Evolutionary conservation across 306 rosid species (phyloP).

Genomic region (Quercus aquifolioides): DNA sequence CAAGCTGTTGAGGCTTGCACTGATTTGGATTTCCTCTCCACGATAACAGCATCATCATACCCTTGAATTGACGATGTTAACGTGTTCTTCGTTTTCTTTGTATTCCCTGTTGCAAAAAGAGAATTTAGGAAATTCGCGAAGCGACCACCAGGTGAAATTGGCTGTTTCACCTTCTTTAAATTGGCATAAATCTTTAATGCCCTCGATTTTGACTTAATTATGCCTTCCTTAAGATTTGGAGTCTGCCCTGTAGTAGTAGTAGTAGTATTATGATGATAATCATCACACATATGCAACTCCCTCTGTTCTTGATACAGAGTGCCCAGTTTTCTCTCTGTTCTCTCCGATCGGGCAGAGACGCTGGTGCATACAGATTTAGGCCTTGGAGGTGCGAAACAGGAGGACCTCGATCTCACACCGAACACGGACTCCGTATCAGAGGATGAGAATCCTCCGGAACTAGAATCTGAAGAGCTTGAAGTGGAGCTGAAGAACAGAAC

Average conservation of each 20-base stretch:
- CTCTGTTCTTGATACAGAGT: slow-evolving; percentile 19
- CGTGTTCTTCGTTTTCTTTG: slow-evolving; percentile 26
- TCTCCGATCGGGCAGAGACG: slow-evolving; percentile 29
- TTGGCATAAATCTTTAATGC: slow-evolving; percentile 75
- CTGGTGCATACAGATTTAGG: slow-evolving; percentile 50
- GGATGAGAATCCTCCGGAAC: slow-evolving; percentile 74
- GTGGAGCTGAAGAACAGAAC: slow-evolving; percentile 61
- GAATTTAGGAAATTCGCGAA: slow-evolving; percentile 69
- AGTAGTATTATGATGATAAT: not conserved
- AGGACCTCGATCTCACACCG: slow-evolving; percentile 31
- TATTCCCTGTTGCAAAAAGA: slow-evolving; percentile 41
- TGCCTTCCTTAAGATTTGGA: slow-evolving; percentile 14
- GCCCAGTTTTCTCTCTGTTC: slow-evolving; percentile 34
- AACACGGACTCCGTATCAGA: slow-evolving; percentile 74
- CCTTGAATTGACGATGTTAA: slow-evolving; percentile 8
- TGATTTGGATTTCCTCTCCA: slow-evolving; percentile 34
- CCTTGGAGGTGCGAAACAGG: slow-evolving; percentile 51
- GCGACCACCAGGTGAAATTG: slow-evolving; percentile 79
- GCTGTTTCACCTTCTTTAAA: slow-evolving; percentile 86
- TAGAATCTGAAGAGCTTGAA: slow-evolving; percentile 82
- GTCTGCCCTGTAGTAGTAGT: slow-evolving; percentile 10
- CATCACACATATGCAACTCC: slow-evolving; percentile 24
- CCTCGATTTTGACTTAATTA: slow-evolving; percentile 69
- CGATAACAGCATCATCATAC: slow-evolving; percentile 10
- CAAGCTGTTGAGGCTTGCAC: slow-evolving; percentile 51